A percentile compares a stretch with the other conserved stretches of the same genome.
Conservation (phyloP, 352 stramenopile genomes). For the Phytophthora megakarya region DNA sequence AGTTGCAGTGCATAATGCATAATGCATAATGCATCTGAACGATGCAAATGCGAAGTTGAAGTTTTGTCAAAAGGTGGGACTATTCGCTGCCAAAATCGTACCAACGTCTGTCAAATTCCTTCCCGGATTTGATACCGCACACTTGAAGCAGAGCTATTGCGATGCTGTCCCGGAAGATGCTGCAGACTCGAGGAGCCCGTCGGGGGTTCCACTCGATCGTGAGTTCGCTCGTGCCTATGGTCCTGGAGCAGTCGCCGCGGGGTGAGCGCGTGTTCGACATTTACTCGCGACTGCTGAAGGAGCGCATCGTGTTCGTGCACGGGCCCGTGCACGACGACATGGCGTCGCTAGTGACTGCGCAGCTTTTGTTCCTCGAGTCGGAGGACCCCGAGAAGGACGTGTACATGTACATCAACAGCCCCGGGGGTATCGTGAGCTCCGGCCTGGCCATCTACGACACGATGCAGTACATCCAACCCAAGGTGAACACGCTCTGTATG, state of each 20-base stretch:
- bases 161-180: constrained; percentile 27
- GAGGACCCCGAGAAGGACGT: constrained; percentile 98
- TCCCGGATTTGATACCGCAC: constrained; percentile 19
- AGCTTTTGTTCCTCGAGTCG: constrained; percentile 95
- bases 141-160: constrained; percentile 30
- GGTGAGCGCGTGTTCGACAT: constrained; percentile 98
- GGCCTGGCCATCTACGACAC: constrained; percentile 98
- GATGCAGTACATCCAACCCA: constrained; percentile 97
- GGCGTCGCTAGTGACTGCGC: constrained; percentile 82
- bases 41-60: too few relatives aligned
- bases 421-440: constrained; percentile 96
- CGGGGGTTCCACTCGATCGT: constrained; percentile 60
- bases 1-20: too few relatives aligned
- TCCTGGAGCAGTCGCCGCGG: constrained; percentile 91
- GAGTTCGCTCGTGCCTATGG: constrained; percentile 91
- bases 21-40: too few relatives aligned
- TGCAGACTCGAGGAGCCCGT: constrained; percentile 25
- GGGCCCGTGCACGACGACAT: constrained; percentile 92
- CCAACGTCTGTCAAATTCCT: constrained; percentile 10
- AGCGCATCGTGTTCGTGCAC: constrained; percentile 98
- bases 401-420: constrained; percentile 99
- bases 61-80: too few relatives aligned
- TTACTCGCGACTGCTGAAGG: constrained; percentile 97
- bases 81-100: background rate
- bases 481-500: constrained; percentile 98